These are phyloP conservation scores for Quercus engelmannii DNA, from an alignment of 306 rosid species.

Conservation along the genomic window DNA sequence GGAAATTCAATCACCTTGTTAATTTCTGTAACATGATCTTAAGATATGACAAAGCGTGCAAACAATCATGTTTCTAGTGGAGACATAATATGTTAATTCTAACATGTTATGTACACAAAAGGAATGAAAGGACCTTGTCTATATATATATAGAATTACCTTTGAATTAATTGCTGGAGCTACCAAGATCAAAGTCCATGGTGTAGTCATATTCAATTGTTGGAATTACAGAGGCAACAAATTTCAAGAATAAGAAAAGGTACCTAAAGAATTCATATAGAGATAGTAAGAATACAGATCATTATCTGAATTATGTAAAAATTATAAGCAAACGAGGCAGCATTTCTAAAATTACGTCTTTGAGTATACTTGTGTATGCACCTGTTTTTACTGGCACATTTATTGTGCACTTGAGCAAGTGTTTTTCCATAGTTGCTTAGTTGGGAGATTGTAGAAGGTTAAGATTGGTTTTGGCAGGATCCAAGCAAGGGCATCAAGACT, in stretches of 20 bases:
- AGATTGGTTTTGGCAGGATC: not conserved
- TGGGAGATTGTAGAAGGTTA: not conserved
- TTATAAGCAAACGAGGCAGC: not conserved
- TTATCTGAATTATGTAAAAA: not conserved
- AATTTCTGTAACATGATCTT: not conserved
- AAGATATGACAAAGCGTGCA: not conserved
- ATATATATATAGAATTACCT: constrained; percentile 22
- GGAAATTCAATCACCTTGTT: not conserved
- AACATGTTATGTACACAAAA: not conserved
- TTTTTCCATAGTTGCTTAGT: not conserved
- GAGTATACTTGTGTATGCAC: not conserved
- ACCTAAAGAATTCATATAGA: constrained; percentile 44
- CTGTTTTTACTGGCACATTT: not conserved
- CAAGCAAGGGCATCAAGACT: not conserved
- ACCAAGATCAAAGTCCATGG: constrained; percentile 97
- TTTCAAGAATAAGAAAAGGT: constrained; percentile 87
- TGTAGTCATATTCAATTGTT: constrained; percentile 92
- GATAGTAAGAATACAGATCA: not conserved
- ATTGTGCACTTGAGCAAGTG: not conserved
- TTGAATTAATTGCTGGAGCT: constrained; percentile 66
- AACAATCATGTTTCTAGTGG: not conserved
- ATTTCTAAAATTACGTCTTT: not conserved
- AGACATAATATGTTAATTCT: not conserved
- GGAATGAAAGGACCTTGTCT: not conserved
- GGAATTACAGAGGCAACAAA: constrained; percentile 97